phyloP scores from a whole-genome alignment of 179 eudicot species.

The Beta lomatogona region DNA sequence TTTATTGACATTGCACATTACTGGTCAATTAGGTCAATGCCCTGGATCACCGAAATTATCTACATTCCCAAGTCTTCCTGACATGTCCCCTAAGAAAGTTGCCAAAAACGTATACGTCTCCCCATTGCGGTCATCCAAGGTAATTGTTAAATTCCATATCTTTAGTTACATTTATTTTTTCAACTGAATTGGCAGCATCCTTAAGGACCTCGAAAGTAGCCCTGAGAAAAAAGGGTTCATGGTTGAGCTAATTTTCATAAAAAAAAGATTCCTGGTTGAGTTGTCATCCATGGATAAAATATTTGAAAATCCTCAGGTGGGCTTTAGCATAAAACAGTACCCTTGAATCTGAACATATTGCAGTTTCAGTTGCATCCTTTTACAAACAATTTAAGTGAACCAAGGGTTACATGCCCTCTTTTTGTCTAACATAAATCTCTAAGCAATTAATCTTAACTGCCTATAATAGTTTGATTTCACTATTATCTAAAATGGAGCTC shows the following conservation, averaged over 20 bases:
- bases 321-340: background rate
- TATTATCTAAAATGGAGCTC: too few species aligned
- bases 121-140: constrained; percentile 96
- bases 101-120: constrained; percentile 92
- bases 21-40: constrained; percentile 57
- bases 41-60: constrained; percentile 84
- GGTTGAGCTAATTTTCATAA: background rate
- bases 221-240: background rate
- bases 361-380: background rate
- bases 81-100: constrained; percentile 97
- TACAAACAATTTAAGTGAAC: background rate
- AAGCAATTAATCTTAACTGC: background rate
- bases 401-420: background rate
- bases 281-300: background rate
- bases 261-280: background rate
- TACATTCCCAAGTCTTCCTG: constrained; percentile 87
- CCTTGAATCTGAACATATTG: background rate
- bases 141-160: constrained; percentile 26
- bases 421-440: background rate
- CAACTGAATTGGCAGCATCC: background rate
- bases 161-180: background rate
- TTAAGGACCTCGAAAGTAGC: background rate
- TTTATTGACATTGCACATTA: constrained; percentile 20
- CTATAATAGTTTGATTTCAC: background rate
- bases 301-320: background rate